A percentile compares a stretch with the other conserved stretches of the same genome.
phyloP scores from a whole-genome alignment of 2,329 filamentous ascomycete genomes.

The Chaetomiaceae sp. region DNA sequence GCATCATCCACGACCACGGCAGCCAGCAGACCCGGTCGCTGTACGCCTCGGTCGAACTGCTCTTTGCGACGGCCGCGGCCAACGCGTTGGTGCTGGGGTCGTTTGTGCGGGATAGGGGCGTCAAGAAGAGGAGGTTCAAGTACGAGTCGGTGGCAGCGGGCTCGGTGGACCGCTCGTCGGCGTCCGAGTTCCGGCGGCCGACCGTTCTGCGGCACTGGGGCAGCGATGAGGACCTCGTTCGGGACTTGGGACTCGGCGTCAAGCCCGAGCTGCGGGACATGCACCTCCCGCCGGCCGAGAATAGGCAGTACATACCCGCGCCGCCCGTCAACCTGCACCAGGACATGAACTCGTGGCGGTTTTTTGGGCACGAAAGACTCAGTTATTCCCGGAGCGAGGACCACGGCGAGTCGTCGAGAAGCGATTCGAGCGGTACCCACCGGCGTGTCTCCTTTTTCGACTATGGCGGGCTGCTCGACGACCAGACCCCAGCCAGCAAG shows the following conservation, averaged over 20 bases:
- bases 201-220: conserved; percentile 67
- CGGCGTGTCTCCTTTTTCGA: conserved; percentile 77
- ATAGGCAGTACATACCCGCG: conserved; percentile 32
- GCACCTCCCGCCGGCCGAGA: conserved; percentile 22
- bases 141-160: conserved; percentile 56
- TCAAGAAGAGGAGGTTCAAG: conserved; percentile 84
- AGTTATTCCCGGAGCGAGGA: conserved; percentile 38
- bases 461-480: conserved; percentile 67
- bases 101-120: conserved; percentile 82
- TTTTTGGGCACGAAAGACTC: conserved; percentile 34
- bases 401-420: conserved; percentile 33
- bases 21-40: conserved; percentile 84
- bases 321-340: conserved; percentile 32
- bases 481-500: conserved; percentile 32
- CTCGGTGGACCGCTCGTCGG: conserved; percentile 53
- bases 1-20: conserved; percentile 66
- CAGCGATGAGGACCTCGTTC: conserved; percentile 86
- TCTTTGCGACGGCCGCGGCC: conserved; percentile 81
- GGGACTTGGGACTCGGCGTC: conserved; percentile 69
- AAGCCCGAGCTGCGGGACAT: conserved; percentile 47
- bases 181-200: conserved; percentile 39
- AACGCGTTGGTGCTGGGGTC: conserved; percentile 89
- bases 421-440: conserved; percentile 42
- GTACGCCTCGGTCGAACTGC: conserved; percentile 82
- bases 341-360: conserved; percentile 46